These are phyloP conservation scores for Cyberlindnera galapagoensis DNA, from an alignment of 805 yeast species.

Conservation along the genomic window DNA sequence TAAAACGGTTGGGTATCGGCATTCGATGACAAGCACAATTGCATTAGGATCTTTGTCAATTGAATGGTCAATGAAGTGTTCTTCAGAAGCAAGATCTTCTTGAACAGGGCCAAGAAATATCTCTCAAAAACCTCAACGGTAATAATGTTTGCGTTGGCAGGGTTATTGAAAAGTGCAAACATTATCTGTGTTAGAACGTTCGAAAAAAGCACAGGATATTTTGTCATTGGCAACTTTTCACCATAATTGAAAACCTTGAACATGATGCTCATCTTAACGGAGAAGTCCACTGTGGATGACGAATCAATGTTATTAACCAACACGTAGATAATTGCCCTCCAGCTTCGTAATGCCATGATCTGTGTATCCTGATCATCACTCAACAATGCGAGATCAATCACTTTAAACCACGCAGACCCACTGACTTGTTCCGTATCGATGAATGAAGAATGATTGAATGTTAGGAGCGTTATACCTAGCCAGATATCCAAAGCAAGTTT, in stretches of 20 bases:
- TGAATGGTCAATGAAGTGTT: background rate
- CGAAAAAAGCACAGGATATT: background rate
- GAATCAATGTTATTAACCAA: conserved; percentile 3
- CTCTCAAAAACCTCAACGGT: background rate
- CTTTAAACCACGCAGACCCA: conserved; percentile 6
- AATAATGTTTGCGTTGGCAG: background rate
- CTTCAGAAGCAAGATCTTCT: background rate
- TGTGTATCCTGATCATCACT: conserved; percentile 3
- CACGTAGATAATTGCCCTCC: conserved; percentile 15
- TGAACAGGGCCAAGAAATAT: conserved; percentile 3
- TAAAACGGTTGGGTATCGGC: conserved; percentile 1
- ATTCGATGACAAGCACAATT: conserved; percentile 1
- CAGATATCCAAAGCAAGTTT: conserved; percentile 17
- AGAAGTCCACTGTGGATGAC: background rate
- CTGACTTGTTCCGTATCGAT: background rate
- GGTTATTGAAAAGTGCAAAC: conserved; percentile 10
- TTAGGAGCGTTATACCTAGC: conserved; percentile 17
- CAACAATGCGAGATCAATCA: conserved; percentile 2
- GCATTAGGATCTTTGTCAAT: conserved; percentile 2
- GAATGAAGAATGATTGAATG: conserved; percentile 6
- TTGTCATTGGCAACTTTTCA: background rate
- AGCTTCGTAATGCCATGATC: conserved; percentile 7
- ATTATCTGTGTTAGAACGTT: conserved; percentile 2
- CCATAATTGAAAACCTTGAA: conserved; percentile 5
- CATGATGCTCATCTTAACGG: conserved; percentile 3